Evolutionary conservation across 768 basidiomycete genomes (phyloP).

Genomic region (Termitomyces sp.): DNA sequence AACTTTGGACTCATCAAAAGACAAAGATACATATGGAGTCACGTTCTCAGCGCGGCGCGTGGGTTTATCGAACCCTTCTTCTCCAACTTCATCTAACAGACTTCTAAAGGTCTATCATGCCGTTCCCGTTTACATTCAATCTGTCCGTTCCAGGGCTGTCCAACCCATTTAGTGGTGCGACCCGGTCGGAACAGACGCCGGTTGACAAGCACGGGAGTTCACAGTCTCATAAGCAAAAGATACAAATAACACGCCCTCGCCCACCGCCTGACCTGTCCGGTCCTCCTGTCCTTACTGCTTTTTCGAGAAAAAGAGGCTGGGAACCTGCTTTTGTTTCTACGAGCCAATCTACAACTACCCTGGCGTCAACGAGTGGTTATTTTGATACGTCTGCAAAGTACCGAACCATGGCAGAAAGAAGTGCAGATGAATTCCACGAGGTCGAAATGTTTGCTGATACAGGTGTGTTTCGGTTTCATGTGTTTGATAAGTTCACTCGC

Average conservation of each 20-base stretch:
- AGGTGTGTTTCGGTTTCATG: constrained; percentile 10
- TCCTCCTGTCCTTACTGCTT: constrained; percentile 16
- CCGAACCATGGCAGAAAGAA: constrained; percentile 29
- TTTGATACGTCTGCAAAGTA: constrained; percentile 68
- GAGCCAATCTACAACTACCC: constrained; percentile 44
- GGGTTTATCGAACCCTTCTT: not conserved
- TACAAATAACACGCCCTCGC: constrained; percentile 17
- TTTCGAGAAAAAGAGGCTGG: constrained; percentile 49
- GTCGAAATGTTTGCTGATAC: constrained; percentile 16
- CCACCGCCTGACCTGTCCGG: constrained; percentile 14
- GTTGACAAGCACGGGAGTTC: constrained; percentile 9
- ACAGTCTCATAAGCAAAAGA: constrained; percentile 12
- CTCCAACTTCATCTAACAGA: not conserved
- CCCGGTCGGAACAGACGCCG: constrained; percentile 14
- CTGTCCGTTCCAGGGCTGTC: constrained; percentile 58
- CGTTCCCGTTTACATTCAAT: constrained; percentile 71
- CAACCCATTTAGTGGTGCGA: constrained; percentile 48
- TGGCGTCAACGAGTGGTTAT: constrained; percentile 56
- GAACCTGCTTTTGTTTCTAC: constrained; percentile 56
- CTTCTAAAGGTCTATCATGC: constrained; percentile 25
- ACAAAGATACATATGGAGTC: not conserved
- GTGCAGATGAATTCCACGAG: constrained; percentile 17
- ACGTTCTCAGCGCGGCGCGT: not conserved
- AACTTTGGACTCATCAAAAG: no score
- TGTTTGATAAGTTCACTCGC: not conserved